Percentiles rank a stretch among this genome's conserved stretches.
phyloP scores from a whole-genome alignment of 2,329 filamentous ascomycete genomes.

The Paecilomyces formosus region DNA sequence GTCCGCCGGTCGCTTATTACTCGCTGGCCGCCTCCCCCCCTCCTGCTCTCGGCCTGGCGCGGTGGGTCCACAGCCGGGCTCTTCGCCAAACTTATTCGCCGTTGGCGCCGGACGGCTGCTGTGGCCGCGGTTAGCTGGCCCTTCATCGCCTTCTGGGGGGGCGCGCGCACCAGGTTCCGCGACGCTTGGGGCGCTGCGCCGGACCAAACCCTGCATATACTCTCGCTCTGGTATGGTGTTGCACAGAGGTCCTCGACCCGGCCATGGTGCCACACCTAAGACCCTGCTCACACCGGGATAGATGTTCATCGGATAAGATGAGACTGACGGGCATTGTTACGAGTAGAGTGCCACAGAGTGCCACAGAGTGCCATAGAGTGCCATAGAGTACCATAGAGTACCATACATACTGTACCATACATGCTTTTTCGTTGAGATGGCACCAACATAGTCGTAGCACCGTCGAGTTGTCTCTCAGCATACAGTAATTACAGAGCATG shows the following conservation, averaged over 20 bases:
- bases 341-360: too few relatives aligned
- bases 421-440: too few relatives aligned
- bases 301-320: too few relatives aligned
- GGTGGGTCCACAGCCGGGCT: background rate
- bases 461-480: too few relatives aligned
- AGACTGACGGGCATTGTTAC: too few relatives aligned
- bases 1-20: constrained; percentile 1
- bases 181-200: background rate
- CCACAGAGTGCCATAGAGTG: too few relatives aligned
- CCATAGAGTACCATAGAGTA: too few relatives aligned
- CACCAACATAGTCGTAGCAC: too few relatives aligned
- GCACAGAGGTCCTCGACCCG: background rate
- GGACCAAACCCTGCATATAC: background rate
- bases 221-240: too few relatives aligned
- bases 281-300: too few relatives aligned
- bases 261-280: background rate
- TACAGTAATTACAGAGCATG: too few relatives aligned
- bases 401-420: too few relatives aligned
- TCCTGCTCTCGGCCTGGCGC: background rate
- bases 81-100: constrained; percentile 15
- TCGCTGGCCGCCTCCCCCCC: background rate
- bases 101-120: constrained; percentile 13
- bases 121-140: constrained; percentile 12
- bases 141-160: background rate
- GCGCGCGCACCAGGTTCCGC: background rate